These are phyloP conservation scores for Penicillium nordicum DNA, from an alignment of 2,329 filamentous ascomycete species.

Conservation along the genomic window DNA sequence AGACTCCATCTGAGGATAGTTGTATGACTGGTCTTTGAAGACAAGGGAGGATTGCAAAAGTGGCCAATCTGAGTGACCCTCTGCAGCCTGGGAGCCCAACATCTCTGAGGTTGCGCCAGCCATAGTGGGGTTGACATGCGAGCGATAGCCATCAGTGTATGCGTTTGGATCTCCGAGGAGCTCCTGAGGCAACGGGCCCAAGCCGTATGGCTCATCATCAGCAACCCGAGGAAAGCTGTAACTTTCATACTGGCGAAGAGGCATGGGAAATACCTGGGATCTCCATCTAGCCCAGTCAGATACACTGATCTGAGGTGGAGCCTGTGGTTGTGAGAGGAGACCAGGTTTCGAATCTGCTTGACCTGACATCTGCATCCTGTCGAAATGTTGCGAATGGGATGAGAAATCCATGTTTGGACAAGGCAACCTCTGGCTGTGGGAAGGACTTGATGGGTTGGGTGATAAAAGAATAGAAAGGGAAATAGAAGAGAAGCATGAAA, in stretches of 20 bases:
- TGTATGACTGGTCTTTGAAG: background rate
- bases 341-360: conserved; percentile 18
- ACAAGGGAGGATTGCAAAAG: background rate
- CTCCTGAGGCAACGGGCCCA: background rate
- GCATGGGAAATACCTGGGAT: conserved; percentile 18
- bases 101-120: background rate
- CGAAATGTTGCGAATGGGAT: conserved; percentile 17
- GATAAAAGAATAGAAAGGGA: background rate
- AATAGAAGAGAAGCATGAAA: background rate
- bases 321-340: conserved; percentile 18
- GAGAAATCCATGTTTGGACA: conserved; percentile 23
- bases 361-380: conserved; percentile 22
- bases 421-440: background rate
- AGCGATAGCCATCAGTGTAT: background rate
- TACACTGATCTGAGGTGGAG: conserved; percentile 10
- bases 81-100: background rate
- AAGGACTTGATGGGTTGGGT: background rate
- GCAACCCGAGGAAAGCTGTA: conserved; percentile 3
- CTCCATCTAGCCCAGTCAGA: conserved; percentile 25
- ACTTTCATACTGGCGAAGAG: conserved; percentile 16
- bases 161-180: background rate
- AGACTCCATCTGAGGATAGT: conserved; percentile 5
- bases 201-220: conserved; percentile 2
- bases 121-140: background rate
- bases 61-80: background rate